These are phyloP conservation scores for Elaeis guineensis DNA, from an alignment of 176 grass and related monocot species.

Conservation along the genomic window DNA sequence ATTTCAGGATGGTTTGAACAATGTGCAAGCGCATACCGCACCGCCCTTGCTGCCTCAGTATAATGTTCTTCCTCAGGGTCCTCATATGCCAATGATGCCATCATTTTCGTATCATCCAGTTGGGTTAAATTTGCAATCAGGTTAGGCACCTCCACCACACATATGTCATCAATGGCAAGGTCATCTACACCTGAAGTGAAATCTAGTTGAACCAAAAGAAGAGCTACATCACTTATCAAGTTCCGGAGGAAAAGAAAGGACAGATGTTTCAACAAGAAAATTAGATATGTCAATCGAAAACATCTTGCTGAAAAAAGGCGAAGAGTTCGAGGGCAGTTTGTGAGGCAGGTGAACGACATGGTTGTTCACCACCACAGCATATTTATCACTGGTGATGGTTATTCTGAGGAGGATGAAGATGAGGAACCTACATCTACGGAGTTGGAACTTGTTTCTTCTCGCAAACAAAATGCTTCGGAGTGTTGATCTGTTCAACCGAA, in stretches of 20 bases:
- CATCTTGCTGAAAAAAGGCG: constrained; percentile 78
- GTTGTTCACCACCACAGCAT: constrained; percentile 27
- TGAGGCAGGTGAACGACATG: constrained; percentile 45
- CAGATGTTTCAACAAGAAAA: constrained; percentile 93
- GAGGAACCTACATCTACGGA: constrained; percentile 56
- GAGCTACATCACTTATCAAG: constrained; percentile 77
- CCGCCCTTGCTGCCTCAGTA: constrained; percentile 47
- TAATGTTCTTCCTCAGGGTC: constrained; percentile 46
- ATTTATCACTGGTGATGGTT: constrained; percentile 50
- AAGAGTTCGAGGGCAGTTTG: constrained; percentile 86
- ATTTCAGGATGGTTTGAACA: constrained; percentile 55
- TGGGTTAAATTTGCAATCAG: constrained; percentile 43
- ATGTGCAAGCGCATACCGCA: constrained; percentile 32
- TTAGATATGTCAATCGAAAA: constrained; percentile 84
- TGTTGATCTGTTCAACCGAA: neutral
- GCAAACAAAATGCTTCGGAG: constrained; percentile 29
- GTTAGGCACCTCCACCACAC: constrained; percentile 38
- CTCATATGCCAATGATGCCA: constrained; percentile 40
- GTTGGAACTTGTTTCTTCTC: constrained; percentile 48
- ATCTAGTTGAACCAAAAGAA: constrained; percentile 40
- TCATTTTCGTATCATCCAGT: constrained; percentile 53
- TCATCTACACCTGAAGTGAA: constrained; percentile 39
- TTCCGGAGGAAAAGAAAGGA: constrained; percentile 90
- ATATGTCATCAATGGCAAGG: constrained; percentile 37
- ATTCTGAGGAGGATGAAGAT: constrained; percentile 67